Base-by-base conservation (phyloP, 169 alveolate species). In the Plasmodium adleri region DNA sequence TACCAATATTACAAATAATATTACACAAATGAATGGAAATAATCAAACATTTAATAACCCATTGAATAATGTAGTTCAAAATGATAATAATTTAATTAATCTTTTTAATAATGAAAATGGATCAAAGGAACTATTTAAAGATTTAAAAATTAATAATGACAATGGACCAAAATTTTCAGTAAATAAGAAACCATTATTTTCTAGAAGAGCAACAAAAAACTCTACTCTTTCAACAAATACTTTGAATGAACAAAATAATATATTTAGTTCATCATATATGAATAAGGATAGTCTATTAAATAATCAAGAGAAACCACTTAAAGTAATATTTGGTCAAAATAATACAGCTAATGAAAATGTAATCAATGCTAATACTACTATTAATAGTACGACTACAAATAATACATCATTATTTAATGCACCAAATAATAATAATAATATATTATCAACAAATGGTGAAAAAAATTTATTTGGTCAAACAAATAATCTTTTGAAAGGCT, bases 91-190 rank as follows among this genome's bases (percentile, higher is more conserved):
- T 15, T 54, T 68, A n/a, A 63, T 22, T 26, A 54, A 52, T n/a
- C 28, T 83, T 4, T 68, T 67, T 68, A 83, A 67, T 49, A 54
- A 49, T 60, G 83, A 83, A 58, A 67, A 10, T 68, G 91, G 91
- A 1, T 83, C 91, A 8, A 83, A 83, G 60, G 91, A 83, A 72
- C 70, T 83, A 83, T 83, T 83, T 60, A 83, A 83, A 49, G 91
- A 83, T 24, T 59, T 83, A 49, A 83, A 83, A 26, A 8, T 83
- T 1, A 17, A 72, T 20, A 83, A 70, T 15, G 91, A 83, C 10
- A 20, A 56, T 10, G 83, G 85, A 5, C 72, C 76, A 1, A 83
- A 83, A 60, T 83, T 83, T 68, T 54, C 47, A 6, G 91, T 83
- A 43, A 83, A 83, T 83, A 83, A 83, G 15, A 83, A 68, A 68